Evolutionary conservation across 306 rosid species (phyloP), one percentile per base, ranked within the genome.

Genomic region (Sphenostylis stenocarpa): DNA sequence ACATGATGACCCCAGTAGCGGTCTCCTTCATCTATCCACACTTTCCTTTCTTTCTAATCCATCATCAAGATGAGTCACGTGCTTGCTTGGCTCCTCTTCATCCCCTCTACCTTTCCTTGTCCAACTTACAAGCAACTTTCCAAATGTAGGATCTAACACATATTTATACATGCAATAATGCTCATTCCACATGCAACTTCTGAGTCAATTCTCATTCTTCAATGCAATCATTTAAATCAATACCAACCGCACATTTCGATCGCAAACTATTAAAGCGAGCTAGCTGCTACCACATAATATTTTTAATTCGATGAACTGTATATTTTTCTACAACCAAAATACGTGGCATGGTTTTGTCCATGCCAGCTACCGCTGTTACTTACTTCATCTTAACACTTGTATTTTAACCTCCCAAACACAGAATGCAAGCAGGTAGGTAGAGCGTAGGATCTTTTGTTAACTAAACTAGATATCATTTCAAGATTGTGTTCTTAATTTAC

Each of bases 31-130:
- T 75, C 17, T 33, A 77, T 58, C 47, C 66, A 77, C 81, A 80
- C 88, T 77, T 88, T 87, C 81, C 91, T 92, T 92, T 83, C 84
- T 78, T 80, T 87, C 23, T 76, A 87, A 90, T 83, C 85, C 70
- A 86, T 75, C 88, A 73, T 86, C 75, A 85, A 88, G 80, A 73
- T 70, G 79, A 82, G 82, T 86, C 96, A 93, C 97, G 85, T 90
- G 94, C 85, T 84, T 84, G 29, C 86, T 65, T 81, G 48, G 77
- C 83, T 70, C 48, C 80, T 73, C 77, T 76, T 36, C 82, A 66
- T 63, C 72, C 73, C 72, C 65, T 57, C 76, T 56, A 67, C 38
- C 81, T 85, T 67, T 84, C 77, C 70, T 78, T 84, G 74, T 76
- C 87, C 85, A 49, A 73, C 78, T 83, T 80, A 76, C 87, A 88